Base-by-base conservation (phyloP, 1,139 yeast genomes). In the Cylindricascospora bacillispora region DNA sequence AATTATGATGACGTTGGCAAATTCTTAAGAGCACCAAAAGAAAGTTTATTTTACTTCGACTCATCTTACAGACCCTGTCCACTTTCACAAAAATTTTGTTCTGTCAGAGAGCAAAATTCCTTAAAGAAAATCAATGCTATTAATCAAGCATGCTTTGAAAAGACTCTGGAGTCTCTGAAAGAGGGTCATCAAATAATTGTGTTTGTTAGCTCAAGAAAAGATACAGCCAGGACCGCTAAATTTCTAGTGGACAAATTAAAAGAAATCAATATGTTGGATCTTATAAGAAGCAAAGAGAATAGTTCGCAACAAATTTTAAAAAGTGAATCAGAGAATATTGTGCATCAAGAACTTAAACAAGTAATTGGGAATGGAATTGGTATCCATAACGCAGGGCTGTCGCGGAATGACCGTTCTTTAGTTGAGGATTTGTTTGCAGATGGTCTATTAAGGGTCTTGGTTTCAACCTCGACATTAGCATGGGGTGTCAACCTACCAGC, bases 401-500 rank as follows among this genome's bases (percentile, higher is more conserved):
- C 71, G 16, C 69, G 74, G 39, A 63, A 62, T 4, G 95, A 85
- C 48, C 67, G 98, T 49, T 65, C 76, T 4, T 64, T 74, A 1
- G 74, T 86, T 0, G 98, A 89, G 55, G 89, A 81, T 45, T 59
- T 82, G 26, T 89, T 89, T 59, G 86, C 93, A 1, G 89, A 76
- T 39, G 95, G 97, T 3, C 74, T 78, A 34, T 58, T 83, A 16
- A 76, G 73, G 44, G 83, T 86, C 1, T 62, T 89, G 31, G 93
- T 86, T 1, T 83, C 93, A 0, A 89, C 98, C 1, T 94, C 97
- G 0, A 89, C 98, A 0, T 67, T 89, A 39, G 97, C 98, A 0
- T 89, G 97, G 98, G 98, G 98, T 65, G 97, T 89, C 22, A 89
- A 89, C 50, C 65, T 89, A 34, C 98, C 98, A 1, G 97, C 97